Conservation (phyloP, 1,139 yeast genomes). For the Suhomyces atakaporum region DNA sequence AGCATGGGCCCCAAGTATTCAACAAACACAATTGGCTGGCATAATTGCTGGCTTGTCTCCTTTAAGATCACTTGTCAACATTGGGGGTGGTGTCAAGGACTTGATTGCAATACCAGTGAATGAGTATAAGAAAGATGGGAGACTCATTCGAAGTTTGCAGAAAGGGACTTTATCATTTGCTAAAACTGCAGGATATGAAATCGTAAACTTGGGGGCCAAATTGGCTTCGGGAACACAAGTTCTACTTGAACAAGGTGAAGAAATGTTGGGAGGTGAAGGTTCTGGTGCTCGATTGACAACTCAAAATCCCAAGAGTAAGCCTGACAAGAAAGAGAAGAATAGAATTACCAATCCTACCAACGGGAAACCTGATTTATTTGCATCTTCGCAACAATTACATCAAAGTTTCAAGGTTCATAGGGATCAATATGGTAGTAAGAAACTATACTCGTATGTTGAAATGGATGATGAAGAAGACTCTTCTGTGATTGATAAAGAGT, state of each 20-base stretch:
- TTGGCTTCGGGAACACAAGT: conserved; percentile 89
- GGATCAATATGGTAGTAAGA: conserved; percentile 26
- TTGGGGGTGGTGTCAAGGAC: conserved; percentile 78
- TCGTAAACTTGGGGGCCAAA: conserved; percentile 80
- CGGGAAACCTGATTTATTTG: conserved; percentile 19
- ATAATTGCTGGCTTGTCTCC: conserved; percentile 81
- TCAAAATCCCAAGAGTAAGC: conserved; percentile 1
- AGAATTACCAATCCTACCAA: background rate
- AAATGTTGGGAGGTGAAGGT: conserved; percentile 69
- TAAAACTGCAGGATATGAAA: conserved; percentile 76
- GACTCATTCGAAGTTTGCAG: conserved; percentile 68
- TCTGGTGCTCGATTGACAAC: conserved; percentile 39
- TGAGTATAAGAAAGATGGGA: conserved; percentile 74
- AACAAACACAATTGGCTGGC: conserved; percentile 73
- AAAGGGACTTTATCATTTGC: conserved; percentile 80
- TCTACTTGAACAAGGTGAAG: conserved; percentile 78
- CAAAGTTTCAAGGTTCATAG: conserved; percentile 21
- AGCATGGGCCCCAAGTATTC: conserved; percentile 87
- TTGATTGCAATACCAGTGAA: conserved; percentile 71
- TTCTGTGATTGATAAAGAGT: conserved; percentile 12
- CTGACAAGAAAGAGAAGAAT: background rate
- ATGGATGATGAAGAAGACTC: conserved; percentile 32
- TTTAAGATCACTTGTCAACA: conserved; percentile 69
- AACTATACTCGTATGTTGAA: conserved; percentile 33
- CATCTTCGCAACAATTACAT: conserved; percentile 26